A percentile compares a stretch with the other conserved stretches of the same genome.
phyloP scores from a whole-genome alignment of 768 basidiomycete species.

The Mycena crocata region DNA sequence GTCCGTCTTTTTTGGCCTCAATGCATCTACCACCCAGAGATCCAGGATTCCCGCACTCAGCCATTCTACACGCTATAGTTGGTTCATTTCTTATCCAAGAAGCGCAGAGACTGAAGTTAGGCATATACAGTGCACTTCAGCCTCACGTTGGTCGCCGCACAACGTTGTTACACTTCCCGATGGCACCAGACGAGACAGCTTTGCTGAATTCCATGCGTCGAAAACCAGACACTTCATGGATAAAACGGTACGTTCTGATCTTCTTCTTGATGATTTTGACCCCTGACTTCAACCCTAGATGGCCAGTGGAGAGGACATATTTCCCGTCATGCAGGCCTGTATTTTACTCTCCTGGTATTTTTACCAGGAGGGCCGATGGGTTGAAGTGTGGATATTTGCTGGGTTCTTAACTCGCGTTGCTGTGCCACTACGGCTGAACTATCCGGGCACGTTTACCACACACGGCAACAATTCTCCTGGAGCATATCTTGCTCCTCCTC shows the following conservation, averaged over 20 bases:
- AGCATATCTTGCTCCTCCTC: constrained; percentile 85
- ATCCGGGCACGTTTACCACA: constrained; percentile 84
- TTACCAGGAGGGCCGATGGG: constrained; percentile 90
- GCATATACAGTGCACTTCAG: constrained; percentile 77
- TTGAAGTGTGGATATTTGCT: constrained; percentile 93
- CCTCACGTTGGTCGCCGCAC: constrained; percentile 85
- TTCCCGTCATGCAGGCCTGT: constrained; percentile 88
- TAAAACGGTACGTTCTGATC: no score
- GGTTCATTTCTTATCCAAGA: constrained; percentile 32
- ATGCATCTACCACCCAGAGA: constrained; percentile 85
- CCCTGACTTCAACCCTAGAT: no score
- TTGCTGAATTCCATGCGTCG: constrained; percentile 88
- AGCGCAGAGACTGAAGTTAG: not conserved
- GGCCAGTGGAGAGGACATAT: constrained; percentile 90
- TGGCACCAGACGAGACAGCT: constrained; percentile 83
- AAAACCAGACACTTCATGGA: constrained; percentile 92
- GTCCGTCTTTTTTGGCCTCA: constrained; percentile 81
- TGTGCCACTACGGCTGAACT: constrained; percentile 84
- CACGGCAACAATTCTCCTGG: constrained; percentile 76
- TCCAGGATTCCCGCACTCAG: constrained; percentile 88
- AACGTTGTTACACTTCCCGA: constrained; percentile 75
- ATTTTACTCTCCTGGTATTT: constrained; percentile 91
- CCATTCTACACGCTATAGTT: constrained; percentile 92
- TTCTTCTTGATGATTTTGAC: no score
- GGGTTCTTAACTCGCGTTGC: constrained; percentile 87